Conservation (phyloP, 1,284 basidiomycete genomes). For the Psilocybe mexicana region DNA sequence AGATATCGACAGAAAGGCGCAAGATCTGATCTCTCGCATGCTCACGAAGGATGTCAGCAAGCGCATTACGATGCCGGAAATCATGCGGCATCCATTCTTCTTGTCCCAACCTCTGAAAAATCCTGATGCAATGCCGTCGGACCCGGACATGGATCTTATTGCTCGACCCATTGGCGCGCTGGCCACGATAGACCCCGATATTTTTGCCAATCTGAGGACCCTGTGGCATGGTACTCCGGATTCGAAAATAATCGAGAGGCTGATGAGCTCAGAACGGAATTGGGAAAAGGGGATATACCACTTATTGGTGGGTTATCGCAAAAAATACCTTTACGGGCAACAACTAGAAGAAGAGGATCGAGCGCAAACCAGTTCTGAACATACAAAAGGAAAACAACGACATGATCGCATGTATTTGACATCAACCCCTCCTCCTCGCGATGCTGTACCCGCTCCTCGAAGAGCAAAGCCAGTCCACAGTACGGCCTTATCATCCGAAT, state of each 20-base stretch:
- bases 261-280: constrained; percentile 67
- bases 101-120: constrained; percentile 58
- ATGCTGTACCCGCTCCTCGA: constrained; percentile 62
- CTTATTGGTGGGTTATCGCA: constrained; percentile 77
- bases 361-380: constrained; percentile 26
- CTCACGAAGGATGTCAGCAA: constrained; percentile 80
- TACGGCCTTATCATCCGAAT: constrained; percentile 13
- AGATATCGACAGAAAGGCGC: constrained; percentile 75
- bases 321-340: constrained; percentile 26
- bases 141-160: constrained; percentile 70
- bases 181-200: constrained; percentile 82
- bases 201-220: constrained; percentile 88
- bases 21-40: constrained; percentile 88
- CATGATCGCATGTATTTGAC: constrained; percentile 24
- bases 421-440: constrained; percentile 49
- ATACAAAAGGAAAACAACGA: constrained; percentile 32
- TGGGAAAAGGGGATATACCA: constrained; percentile 96
- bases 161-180: constrained; percentile 61
- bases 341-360: constrained; percentile 47
- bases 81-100: constrained; percentile 91
- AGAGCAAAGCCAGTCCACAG: constrained; percentile 37
- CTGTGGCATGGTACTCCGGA: constrained; percentile 85
- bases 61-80: constrained; percentile 88
- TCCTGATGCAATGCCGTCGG: constrained; percentile 41
- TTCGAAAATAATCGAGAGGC: constrained; percentile 66